Conservation (phyloP, 2,329 filamentous ascomycete genomes). For the Colletotrichum truncatum region DNA sequence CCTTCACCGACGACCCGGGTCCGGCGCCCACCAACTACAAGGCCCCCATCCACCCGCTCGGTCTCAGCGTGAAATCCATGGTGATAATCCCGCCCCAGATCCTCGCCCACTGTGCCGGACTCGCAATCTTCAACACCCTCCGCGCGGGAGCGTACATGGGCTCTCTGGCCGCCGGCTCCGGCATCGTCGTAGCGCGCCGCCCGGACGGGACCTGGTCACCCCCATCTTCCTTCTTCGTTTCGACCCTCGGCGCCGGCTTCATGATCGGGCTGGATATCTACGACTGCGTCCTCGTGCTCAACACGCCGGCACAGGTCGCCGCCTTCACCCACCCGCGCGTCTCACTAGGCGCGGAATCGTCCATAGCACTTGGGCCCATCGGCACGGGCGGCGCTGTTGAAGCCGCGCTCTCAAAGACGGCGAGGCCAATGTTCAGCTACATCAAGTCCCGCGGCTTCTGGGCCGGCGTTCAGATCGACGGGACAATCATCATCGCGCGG, state of each 20-base stretch:
- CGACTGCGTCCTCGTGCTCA: conserved; percentile 80
- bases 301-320: conserved; percentile 71
- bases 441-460: conserved; percentile 84
- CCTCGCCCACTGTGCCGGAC: conserved; percentile 64
- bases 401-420: conserved; percentile 40
- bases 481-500: conserved; percentile 79
- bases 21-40: conserved; percentile 31
- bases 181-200: conserved; percentile 65
- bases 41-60: conserved; percentile 42
- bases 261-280: conserved; percentile 79
- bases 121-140: conserved; percentile 72
- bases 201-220: conserved; percentile 74
- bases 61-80: conserved; percentile 42
- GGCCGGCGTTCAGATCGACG: conserved; percentile 82
- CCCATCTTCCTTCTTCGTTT: conserved; percentile 76
- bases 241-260: conserved; percentile 76
- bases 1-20: conserved; percentile 67
- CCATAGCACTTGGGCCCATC: conserved; percentile 66
- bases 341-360: conserved; percentile 76
- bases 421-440: conserved; percentile 79
- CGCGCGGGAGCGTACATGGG: conserved; percentile 64
- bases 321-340: conserved; percentile 74
- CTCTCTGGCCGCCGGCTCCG: conserved; percentile 68
- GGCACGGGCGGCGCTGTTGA: conserved; percentile 70
- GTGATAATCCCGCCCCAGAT: conserved; percentile 53